These are phyloP conservation scores for Dendrothele bispora DNA, from an alignment of 768 basidiomycete genomes.

Conservation along the genomic window DNA sequence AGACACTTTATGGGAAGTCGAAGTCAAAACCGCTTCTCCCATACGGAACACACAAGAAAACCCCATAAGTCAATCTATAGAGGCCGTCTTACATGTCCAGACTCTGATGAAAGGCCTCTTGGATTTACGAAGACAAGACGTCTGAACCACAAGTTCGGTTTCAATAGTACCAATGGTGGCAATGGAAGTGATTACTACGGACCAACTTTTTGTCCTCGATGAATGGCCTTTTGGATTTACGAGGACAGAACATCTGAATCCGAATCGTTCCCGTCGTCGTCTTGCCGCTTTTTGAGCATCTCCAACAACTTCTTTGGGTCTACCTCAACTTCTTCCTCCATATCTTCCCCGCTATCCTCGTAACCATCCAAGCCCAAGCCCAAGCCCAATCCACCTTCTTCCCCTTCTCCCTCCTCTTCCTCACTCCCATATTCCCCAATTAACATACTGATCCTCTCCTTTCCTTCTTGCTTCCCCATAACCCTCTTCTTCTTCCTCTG, in stretches of 20 bases:
- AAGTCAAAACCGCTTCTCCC: slow-evolving; percentile 81
- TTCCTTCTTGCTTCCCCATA: slow-evolving; percentile 50
- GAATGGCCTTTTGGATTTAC: not conserved
- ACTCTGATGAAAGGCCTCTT: slow-evolving; percentile 81
- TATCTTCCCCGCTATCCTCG: slow-evolving; percentile 44
- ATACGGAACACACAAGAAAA: slow-evolving; percentile 77
- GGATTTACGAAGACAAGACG: slow-evolving; percentile 74
- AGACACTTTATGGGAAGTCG: slow-evolving; percentile 85
- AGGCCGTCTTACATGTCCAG: slow-evolving; percentile 80
- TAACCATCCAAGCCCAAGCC: slow-evolving; percentile 54
- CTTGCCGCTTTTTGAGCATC: slow-evolving; percentile 38
- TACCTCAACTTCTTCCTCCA: slow-evolving; percentile 34
- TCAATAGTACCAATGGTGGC: slow-evolving; percentile 57
- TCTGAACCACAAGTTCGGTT: slow-evolving; percentile 40
- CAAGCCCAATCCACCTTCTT: slow-evolving; percentile 31
- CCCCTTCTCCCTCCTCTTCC: slow-evolving; percentile 35
- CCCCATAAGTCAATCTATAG: slow-evolving; percentile 67
- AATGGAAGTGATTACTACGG: too few species aligned
- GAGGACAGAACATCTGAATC: slow-evolving; percentile 12
- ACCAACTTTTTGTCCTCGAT: not conserved
- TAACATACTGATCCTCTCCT: slow-evolving; percentile 56
- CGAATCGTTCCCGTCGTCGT: slow-evolving; percentile 25
- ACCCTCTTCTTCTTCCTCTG: slow-evolving; percentile 56
- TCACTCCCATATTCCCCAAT: slow-evolving; percentile 63
- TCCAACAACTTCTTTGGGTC: slow-evolving; percentile 42